Evolutionary conservation across 1,284 basidiomycete genomes (phyloP).

Genomic region (Ceratobasidium sp.): DNA sequence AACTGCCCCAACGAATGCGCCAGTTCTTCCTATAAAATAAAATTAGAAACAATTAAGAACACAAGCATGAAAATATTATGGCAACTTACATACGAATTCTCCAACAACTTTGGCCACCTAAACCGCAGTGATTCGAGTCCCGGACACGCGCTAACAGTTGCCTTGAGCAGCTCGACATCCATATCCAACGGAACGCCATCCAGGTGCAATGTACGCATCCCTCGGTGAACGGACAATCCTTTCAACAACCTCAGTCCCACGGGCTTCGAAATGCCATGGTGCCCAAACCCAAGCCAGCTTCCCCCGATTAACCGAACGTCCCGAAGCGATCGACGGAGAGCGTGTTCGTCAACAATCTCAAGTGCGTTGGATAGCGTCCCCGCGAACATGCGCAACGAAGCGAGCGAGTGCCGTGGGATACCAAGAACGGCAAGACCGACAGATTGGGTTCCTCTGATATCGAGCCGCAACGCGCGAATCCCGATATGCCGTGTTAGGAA

Average conservation of each 20-base stretch:
- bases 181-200: slow-evolving; percentile 28
- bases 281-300: slow-evolving; percentile 33
- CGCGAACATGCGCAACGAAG: slow-evolving; percentile 20
- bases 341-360: slow-evolving; percentile 30
- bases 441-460: slow-evolving; percentile 27
- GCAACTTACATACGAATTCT: slow-evolving; percentile 18
- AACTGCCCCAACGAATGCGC: slow-evolving; percentile 20
- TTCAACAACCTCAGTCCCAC: slow-evolving; percentile 24
- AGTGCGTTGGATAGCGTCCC: slow-evolving; percentile 29
- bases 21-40: slow-evolving; percentile 11
- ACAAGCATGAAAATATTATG: not conserved
- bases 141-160: slow-evolving; percentile 20
- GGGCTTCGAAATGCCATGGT: slow-evolving; percentile 30
- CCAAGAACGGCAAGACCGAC: slow-evolving; percentile 27
- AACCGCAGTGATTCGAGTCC: slow-evolving; percentile 31
- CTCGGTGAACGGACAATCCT: slow-evolving; percentile 27
- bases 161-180: slow-evolving; percentile 21
- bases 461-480: slow-evolving; percentile 27
- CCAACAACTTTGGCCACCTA: slow-evolving; percentile 26
- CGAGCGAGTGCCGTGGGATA: slow-evolving; percentile 26
- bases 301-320: slow-evolving; percentile 32
- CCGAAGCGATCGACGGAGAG: slow-evolving; percentile 18
- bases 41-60: not conserved
- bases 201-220: slow-evolving; percentile 31
- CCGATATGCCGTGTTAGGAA: slow-evolving; percentile 25